Evolutionary conservation across 2,329 filamentous ascomycete species (phyloP), one percentile per base, ranked within the genome.

Genomic region (Tolypocladium tropicale): DNA sequence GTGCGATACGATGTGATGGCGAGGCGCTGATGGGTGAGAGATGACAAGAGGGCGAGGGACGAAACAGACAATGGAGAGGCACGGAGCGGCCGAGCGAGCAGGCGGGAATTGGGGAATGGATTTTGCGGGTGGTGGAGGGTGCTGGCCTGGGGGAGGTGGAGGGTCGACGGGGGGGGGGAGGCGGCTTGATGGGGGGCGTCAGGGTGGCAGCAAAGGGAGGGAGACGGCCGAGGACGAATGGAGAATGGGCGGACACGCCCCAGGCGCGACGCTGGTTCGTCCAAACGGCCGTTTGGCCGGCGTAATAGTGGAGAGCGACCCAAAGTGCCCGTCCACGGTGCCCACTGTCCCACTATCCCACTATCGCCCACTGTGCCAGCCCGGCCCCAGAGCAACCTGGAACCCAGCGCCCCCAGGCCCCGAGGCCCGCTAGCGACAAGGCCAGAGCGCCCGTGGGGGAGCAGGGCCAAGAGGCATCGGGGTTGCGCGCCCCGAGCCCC

Each of bases 241-340:
- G 56, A 62, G 57, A 53, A 52, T 33, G 39, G 53, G 53, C 33
- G 51, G 50, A 6, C 36, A 14, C 18, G 36, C 18, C 53, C 52
- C 50, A 54, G 32, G 21, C 53, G 51, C 32, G 36, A 56, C 60
- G 62, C 65, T 71, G 71, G 69, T 70, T 70, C 68, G 69, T 68
- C 70, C 65, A 70, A 67, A 72, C 78, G 78, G 78, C 78, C 76
- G 68, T 78, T 77, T 80, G 69, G 72, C 77, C 78, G 78, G 78
- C 76, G 70, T 74, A 80, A 81, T 79, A 78, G 78, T 81, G 78
- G 78, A 74, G 76, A 67, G 64, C 58, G 41, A 56, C 41, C 56
- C 55, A 56, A 61, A 53, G 58, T 60, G 55, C 58, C 54, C 21
- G 28, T 30, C 25, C 37, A 18, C 33, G 54, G 37, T 56, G 37